A percentile compares a stretch with the other conserved stretches of the same genome.
phyloP scores from a whole-genome alignment of 1,139 yeast species.

The Kodamaea alishanica region DNA sequence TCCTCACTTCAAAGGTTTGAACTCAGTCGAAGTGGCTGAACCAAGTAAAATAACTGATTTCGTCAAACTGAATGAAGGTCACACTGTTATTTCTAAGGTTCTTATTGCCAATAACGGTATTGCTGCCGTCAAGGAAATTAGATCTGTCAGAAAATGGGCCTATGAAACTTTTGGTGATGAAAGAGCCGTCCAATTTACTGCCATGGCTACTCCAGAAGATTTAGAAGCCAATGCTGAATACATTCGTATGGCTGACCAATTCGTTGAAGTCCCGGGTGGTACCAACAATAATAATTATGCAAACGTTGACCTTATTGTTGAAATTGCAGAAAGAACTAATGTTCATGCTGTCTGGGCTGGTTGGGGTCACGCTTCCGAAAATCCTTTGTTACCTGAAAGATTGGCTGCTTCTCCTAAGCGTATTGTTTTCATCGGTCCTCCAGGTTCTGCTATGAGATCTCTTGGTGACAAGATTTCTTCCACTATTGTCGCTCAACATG shows the following conservation, averaged over 20 bases:
- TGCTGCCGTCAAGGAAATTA: conserved; percentile 97
- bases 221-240: conserved; percentile 95
- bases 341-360: conserved; percentile 99
- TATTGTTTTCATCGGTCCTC: conserved; percentile 94
- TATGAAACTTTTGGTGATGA: conserved; percentile 97
- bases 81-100: conserved; percentile 85
- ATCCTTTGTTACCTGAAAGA: conserved; percentile 89
- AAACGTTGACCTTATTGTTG: conserved; percentile 94
- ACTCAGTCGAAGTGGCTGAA: conserved; percentile 71
- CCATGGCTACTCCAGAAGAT: conserved; percentile 99
- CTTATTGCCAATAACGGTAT: conserved; percentile 98
- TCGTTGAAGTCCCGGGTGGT: conserved; percentile 98
- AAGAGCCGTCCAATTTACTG: conserved; percentile 88
- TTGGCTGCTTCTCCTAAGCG: conserved; percentile 87
- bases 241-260: conserved; percentile 98
- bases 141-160: conserved; percentile 98
- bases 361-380: conserved; percentile 99
- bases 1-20: conserved; percentile 73
- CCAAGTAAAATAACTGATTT: conserved; percentile 75
- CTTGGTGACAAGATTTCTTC: conserved; percentile 96
- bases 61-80: conserved; percentile 85
- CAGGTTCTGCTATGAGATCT: conserved; percentile 99
- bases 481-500: conserved; percentile 98
- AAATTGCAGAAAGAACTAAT: conserved; percentile 91
- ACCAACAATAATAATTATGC: conserved; percentile 98